Evolutionary conservation across 371 early-diverging fungal species (phyloP), one percentile per base, ranked within the genome.

Genomic region (Rhizomucor pusillus): DNA sequence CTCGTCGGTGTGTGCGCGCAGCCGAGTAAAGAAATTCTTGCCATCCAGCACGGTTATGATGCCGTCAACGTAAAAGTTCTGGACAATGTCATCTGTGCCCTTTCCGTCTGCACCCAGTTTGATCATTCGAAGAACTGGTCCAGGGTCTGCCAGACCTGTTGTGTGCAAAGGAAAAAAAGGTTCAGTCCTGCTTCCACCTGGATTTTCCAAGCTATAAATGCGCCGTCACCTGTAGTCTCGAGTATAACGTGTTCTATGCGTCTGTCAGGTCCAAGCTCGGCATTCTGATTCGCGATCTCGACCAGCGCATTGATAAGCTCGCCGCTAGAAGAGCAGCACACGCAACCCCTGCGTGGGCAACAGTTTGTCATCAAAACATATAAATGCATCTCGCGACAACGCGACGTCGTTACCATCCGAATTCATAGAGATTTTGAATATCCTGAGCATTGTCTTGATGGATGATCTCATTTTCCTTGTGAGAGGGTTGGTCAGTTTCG

Each of bases 241-340:
- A 73, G 44, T 4, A 73, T 36, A 3, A 73, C 57, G 36, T 54
- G 47, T 33, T 73, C 71, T 5, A 63, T 57, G 20, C 52, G 59
- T 39, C 55, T 52, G 7, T 43, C 43, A 10, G 48, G 22, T 11
- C 25, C 39, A 12, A 57, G 40, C 14, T 63, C 59, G 6, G 34
- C 35, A 19, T 67, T 69, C 7, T 56, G 57, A 47, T 59, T 50
- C 2, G 65, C 62, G 20, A 67, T 71, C 34, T 65, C 68, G 5
- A 55, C 59, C 10, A 71, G 60, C 3, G 64, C 65, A 40, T 55
- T 54, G 14, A 67, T 60, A 22, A 71, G 34, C 45, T 71, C 71
- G 5, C 71, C 71, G 33, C 62, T 63, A 14, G 67, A 67, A 10
- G 67, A 67, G 34, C 71, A 71, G 49, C 71, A 71, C 4, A 71